Evolutionary conservation across 2,329 filamentous ascomycete species (phyloP).

Genomic region (Scedosporium apiospermum): DNA sequence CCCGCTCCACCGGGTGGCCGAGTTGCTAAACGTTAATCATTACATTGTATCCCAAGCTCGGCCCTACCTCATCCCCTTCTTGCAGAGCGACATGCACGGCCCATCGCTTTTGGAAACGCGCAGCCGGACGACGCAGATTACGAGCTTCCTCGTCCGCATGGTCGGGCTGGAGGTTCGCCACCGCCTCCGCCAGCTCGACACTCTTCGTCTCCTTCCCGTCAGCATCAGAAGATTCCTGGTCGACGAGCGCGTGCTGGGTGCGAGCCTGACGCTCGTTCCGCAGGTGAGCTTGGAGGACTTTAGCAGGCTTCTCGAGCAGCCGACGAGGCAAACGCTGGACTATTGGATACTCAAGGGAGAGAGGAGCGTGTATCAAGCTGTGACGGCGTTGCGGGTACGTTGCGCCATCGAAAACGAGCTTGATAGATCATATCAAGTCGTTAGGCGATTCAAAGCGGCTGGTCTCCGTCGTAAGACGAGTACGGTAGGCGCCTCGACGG

Average conservation of each 20-base stretch:
- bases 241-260: conserved; percentile 71
- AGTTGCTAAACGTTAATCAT: conserved; percentile 89
- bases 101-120: conserved; percentile 53
- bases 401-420: conserved; percentile 83
- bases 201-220: conserved; percentile 60
- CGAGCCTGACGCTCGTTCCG: conserved; percentile 73
- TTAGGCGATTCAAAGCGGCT: conserved; percentile 47
- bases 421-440: conserved; percentile 74
- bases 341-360: conserved; percentile 85
- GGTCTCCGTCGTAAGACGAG: conserved; percentile 37
- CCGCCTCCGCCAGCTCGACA: conserved; percentile 71
- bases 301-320: conserved; percentile 69
- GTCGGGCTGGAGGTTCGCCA: conserved; percentile 71
- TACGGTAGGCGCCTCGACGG: conserved; percentile 14
- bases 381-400: conserved; percentile 70
- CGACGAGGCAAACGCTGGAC: conserved; percentile 63
- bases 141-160: conserved; percentile 54
- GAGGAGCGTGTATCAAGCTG: conserved; percentile 81
- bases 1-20: conserved; percentile 60
- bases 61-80: conserved; percentile 80
- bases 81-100: conserved; percentile 71
- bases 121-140: conserved; percentile 47
- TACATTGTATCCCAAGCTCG: conserved; percentile 90
- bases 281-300: conserved; percentile 68
- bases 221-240: conserved; percentile 67